Conservation (phyloP, 768 basidiomycete species). For the Phaeolepiota aurea region DNA sequence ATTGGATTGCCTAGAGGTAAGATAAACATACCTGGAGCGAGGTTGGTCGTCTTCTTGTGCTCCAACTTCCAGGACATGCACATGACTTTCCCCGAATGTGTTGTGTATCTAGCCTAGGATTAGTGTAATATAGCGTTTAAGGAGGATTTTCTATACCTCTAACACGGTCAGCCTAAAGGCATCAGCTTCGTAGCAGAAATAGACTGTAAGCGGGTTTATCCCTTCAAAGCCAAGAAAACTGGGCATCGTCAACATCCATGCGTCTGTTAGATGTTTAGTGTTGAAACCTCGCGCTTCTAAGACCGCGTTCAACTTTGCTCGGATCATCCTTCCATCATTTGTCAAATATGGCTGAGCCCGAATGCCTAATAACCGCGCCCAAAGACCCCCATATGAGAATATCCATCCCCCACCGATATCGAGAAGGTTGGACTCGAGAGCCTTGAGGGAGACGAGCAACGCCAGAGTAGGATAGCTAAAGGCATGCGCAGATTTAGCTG, state of each 20-base stretch:
- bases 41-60: constrained; percentile 30
- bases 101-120: constrained; percentile 46
- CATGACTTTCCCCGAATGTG: constrained; percentile 65
- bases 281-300: constrained; percentile 17
- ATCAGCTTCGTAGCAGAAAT: constrained; percentile 45
- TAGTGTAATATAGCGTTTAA: background rate
- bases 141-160: constrained; percentile 33
- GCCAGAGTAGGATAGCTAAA: constrained; percentile 57
- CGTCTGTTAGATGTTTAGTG: constrained; percentile 28
- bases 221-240: constrained; percentile 58
- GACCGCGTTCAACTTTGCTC: constrained; percentile 27
- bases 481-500: constrained; percentile 34
- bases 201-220: constrained; percentile 64
- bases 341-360: constrained; percentile 36
- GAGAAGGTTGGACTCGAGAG: constrained; percentile 36
- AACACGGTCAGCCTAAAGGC: constrained; percentile 37
- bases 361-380: constrained; percentile 37
- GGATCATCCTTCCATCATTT: constrained; percentile 20
- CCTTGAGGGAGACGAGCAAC: constrained; percentile 46
- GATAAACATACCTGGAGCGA: constrained; percentile 18
- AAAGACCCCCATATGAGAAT: constrained; percentile 44
- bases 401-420: constrained; percentile 41
- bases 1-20: too few species aligned
- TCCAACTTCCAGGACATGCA: constrained; percentile 43
- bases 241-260: constrained; percentile 75